Percentiles rank a stretch among this genome's conserved stretches.
Conservation (phyloP, 2,329 filamentous ascomycete genomes). For the Penicillium concentricum region DNA sequence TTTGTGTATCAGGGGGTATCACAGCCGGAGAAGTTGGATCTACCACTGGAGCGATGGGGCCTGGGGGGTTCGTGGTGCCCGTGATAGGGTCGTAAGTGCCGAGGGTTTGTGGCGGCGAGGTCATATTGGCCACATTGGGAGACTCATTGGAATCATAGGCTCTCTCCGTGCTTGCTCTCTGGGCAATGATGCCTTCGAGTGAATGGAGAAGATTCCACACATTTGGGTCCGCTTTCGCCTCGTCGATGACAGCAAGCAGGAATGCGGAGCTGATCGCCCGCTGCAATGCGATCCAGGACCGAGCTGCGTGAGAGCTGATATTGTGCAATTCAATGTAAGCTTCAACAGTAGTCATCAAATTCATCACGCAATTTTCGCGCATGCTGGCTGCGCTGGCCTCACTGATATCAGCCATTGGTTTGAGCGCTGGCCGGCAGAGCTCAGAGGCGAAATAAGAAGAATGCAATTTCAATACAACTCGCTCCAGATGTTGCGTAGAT, state of each 20-base stretch:
- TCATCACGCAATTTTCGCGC: slow-evolving; percentile 56
- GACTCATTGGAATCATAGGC: slow-evolving; percentile 24
- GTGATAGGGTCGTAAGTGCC: slow-evolving; percentile 28
- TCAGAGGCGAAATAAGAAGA: slow-evolving; percentile 63
- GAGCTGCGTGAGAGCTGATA: slow-evolving; percentile 43
- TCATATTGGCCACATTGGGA: slow-evolving; percentile 16
- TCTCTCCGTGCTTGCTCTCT: slow-evolving; percentile 40
- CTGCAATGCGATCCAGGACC: slow-evolving; percentile 49
- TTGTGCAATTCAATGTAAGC: slow-evolving; percentile 58
- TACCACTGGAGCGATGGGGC: slow-evolving; percentile 24
- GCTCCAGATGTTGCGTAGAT: slow-evolving; percentile 55
- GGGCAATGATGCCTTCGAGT: slow-evolving; percentile 46
- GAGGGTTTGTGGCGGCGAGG: slow-evolving; percentile 17
- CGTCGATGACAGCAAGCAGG: slow-evolving; percentile 47
- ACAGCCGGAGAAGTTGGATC: slow-evolving; percentile 31
- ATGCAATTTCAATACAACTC: slow-evolving; percentile 61
- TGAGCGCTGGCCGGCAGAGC: slow-evolving; percentile 61
- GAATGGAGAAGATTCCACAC: slow-evolving; percentile 42
- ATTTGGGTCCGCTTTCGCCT: slow-evolving; percentile 42
- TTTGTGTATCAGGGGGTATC: slow-evolving; percentile 35
- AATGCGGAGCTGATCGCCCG: slow-evolving; percentile 50
- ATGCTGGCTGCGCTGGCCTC: slow-evolving; percentile 41
- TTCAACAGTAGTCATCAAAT: slow-evolving; percentile 57
- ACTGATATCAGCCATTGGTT: slow-evolving; percentile 48
- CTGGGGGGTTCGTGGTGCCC: slow-evolving; percentile 31